These are phyloP conservation scores for Phyllosticta ampelicida DNA, from an alignment of 2,329 filamentous ascomycete genomes.

Conservation along the genomic window DNA sequence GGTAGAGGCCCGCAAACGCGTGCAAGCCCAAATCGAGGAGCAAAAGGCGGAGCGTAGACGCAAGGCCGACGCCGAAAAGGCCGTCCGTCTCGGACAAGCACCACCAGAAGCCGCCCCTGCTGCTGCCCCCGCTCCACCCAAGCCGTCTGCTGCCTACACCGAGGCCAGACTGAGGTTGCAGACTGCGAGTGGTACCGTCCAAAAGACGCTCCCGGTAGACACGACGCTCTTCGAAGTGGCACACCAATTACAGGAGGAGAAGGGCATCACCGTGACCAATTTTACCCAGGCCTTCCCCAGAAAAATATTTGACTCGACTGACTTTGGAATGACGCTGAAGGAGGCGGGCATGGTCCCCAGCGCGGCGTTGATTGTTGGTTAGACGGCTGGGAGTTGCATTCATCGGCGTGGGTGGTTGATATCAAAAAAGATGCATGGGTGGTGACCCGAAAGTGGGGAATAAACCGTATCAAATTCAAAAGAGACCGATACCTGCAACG, in stretches of 20 bases:
- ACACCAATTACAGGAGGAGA: conserved; percentile 60
- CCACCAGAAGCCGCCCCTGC: conserved; percentile 38
- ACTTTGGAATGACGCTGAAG: conserved; percentile 84
- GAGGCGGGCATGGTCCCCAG: conserved; percentile 86
- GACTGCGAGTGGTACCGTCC: conserved; percentile 61
- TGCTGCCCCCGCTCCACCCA: conserved; percentile 42
- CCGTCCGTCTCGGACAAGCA: conserved; percentile 65
- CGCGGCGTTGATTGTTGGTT: conserved; percentile 65
- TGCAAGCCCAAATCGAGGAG: conserved; percentile 87
- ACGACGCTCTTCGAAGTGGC: conserved; percentile 91
- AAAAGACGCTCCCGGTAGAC: conserved; percentile 80
- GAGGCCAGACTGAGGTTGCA: conserved; percentile 77
- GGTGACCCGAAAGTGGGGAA: not conserved
- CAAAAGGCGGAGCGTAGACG: conserved; percentile 83
- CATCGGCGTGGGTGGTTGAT: not conserved
- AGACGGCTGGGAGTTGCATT: not conserved
- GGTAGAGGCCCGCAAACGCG: conserved; percentile 72
- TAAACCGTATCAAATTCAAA: conserved; percentile 1
- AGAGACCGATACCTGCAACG: conserved; percentile 2
- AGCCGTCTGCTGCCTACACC: conserved; percentile 60
- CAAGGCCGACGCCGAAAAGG: conserved; percentile 78
- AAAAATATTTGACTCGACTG: conserved; percentile 60
- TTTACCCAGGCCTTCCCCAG: conserved; percentile 82
- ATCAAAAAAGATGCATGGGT: not conserved
- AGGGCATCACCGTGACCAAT: conserved; percentile 56